Evolutionary conservation across 1,284 basidiomycete species (phyloP).

Genomic region (Ustilago nuda): DNA sequence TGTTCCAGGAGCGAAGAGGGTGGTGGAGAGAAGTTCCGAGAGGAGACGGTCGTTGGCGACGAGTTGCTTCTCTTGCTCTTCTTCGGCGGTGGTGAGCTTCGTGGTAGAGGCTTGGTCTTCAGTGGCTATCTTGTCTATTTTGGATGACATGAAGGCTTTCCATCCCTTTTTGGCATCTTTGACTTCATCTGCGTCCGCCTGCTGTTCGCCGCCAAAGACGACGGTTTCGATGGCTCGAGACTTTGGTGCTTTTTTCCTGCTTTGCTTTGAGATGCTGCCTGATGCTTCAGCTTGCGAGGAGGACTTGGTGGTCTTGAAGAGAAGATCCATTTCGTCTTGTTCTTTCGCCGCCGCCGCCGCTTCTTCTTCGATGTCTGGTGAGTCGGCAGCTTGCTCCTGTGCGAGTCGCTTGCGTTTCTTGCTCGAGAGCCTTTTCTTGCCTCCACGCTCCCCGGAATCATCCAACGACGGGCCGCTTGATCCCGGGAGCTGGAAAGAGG

Average conservation of each 20-base stretch:
- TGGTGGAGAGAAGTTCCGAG: conserved; percentile 63
- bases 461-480: conserved; percentile 2
- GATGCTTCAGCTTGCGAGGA: background rate
- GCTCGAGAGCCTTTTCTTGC: conserved; percentile 25
- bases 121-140: conserved; percentile 46
- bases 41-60: conserved; percentile 64
- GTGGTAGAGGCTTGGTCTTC: conserved; percentile 20
- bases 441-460: background rate
- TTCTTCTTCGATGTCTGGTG: background rate
- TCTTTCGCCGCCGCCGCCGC: conserved; percentile 9
- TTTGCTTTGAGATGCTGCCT: conserved; percentile 6
- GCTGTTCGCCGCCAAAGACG: conserved; percentile 37
- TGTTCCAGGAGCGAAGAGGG: conserved; percentile 64
- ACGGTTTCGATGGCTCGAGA: conserved; percentile 37
- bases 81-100: conserved; percentile 35
- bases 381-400: conserved; percentile 11
- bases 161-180: conserved; percentile 43
- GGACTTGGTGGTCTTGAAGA: conserved; percentile 27
- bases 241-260: conserved; percentile 26
- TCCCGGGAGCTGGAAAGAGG: conserved; percentile 32
- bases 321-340: conserved; percentile 37
- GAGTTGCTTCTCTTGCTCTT: conserved; percentile 59
- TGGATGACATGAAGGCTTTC: conserved; percentile 58
- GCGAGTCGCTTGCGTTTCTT: conserved; percentile 43
- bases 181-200: conserved; percentile 30